phyloP scores from a whole-genome alignment of 1,284 basidiomycete genomes.

The Apiotrichum akiyoshidainum region DNA sequence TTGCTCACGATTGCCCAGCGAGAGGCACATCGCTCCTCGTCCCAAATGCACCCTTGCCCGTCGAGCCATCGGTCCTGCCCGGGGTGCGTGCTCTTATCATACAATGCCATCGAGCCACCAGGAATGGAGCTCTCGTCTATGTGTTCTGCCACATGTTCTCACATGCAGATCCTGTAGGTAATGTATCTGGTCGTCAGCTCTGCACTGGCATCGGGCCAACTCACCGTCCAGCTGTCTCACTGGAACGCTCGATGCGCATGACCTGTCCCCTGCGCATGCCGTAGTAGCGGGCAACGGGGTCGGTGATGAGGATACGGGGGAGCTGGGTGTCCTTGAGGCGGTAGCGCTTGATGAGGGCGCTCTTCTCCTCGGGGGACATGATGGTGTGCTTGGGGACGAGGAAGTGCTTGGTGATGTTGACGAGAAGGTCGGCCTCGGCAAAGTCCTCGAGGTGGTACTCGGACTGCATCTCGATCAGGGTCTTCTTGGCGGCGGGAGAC shows the following conservation, averaged over 20 bases:
- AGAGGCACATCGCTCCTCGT: too few relatives aligned
- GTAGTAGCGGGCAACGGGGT: slow-evolving; percentile 97
- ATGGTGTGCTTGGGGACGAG: slow-evolving; percentile 93
- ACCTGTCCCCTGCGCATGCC: slow-evolving; percentile 92
- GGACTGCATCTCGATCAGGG: slow-evolving; percentile 79
- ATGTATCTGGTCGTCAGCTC: slow-evolving; percentile 38
- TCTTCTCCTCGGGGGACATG: slow-evolving; percentile 81
- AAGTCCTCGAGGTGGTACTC: slow-evolving; percentile 93
- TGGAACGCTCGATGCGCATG: slow-evolving; percentile 95
- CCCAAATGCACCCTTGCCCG: not conserved
- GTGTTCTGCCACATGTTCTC: slow-evolving; percentile 6
- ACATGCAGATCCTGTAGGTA: slow-evolving; percentile 52
- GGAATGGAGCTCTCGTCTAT: slow-evolving; percentile 4
- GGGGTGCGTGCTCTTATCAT: slow-evolving; percentile 1
- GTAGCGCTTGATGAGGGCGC: slow-evolving; percentile 81
- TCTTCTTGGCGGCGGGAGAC: slow-evolving; percentile 95
- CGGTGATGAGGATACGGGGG: slow-evolving; percentile 90
- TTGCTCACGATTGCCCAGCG: too few relatives aligned
- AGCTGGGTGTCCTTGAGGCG: slow-evolving; percentile 97
- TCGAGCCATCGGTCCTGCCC: not conserved
- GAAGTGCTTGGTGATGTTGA: slow-evolving; percentile 95
- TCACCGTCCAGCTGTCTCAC: slow-evolving; percentile 90
- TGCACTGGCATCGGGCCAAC: slow-evolving; percentile 9
- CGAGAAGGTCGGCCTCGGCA: slow-evolving; percentile 89
- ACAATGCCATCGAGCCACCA: slow-evolving; percentile 7